A percentile compares a stretch with the other conserved stretches of the same genome.
Evolutionary conservation across 257 asterid genomes (phyloP).

Genomic region (Ehretia macrophylla): DNA sequence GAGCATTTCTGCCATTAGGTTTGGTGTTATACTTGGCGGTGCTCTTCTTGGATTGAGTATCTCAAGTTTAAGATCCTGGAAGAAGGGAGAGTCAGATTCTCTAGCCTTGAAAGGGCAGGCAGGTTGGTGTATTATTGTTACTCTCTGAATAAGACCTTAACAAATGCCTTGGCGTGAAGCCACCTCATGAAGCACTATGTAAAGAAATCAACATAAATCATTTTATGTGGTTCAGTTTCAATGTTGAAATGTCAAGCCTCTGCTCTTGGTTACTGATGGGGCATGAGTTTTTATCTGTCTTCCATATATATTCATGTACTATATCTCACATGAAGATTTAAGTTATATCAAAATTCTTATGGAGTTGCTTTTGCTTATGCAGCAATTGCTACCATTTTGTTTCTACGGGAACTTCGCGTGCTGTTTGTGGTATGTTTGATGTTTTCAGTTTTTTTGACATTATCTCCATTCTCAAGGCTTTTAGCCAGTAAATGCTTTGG

Average conservation of each 20-base stretch:
- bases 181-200: not conserved
- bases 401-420: constrained; percentile 60
- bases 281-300: not conserved
- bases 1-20: constrained; percentile 70
- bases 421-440: constrained; percentile 48
- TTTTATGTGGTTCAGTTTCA: not conserved
- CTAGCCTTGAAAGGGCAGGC: constrained; percentile 74
- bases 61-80: constrained; percentile 82
- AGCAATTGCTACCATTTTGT: constrained; percentile 77
- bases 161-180: not conserved
- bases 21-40: constrained; percentile 84
- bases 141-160: not conserved
- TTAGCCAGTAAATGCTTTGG: not conserved
- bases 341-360: constrained; percentile 2
- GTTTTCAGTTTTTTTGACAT: constrained; percentile 2
- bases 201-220: too few species aligned
- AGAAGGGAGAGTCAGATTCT: constrained; percentile 54
- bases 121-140: constrained; percentile 36
- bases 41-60: constrained; percentile 74
- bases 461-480: not conserved
- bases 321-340: not conserved
- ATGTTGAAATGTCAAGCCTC: not conserved
- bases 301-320: not conserved
- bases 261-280: not conserved
- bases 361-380: constrained; percentile 27